These are phyloP conservation scores for Radiomyces spectabilis DNA, from an alignment of 192 early-diverging fungal genomes.

Conservation along the genomic window DNA sequence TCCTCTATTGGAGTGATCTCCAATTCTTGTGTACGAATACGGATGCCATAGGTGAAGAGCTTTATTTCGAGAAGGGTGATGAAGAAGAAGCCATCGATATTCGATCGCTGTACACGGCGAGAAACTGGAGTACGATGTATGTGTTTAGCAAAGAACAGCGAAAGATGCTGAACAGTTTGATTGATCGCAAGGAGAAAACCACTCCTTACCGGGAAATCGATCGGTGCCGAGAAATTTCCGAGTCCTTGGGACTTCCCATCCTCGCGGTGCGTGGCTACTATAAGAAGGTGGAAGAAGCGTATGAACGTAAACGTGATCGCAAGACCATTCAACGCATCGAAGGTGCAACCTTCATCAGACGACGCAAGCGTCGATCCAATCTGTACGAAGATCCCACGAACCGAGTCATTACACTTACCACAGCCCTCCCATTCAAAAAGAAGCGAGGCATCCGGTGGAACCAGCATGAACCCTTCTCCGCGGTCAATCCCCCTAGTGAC, in stretches of 20 bases:
- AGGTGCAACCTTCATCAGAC: neutral
- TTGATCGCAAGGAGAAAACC: neutral
- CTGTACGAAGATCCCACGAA: too few species aligned
- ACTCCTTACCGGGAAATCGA: neutral
- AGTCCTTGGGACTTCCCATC: neutral
- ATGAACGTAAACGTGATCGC: neutral
- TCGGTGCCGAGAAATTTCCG: neutral
- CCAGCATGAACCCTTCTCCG: too few species aligned
- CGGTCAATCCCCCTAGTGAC: too few species aligned
- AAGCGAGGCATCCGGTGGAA: neutral
- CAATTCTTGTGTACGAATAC: neutral
- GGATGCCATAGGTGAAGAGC: too few species aligned
- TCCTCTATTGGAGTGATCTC: conserved; percentile 4
- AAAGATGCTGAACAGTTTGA: neutral
- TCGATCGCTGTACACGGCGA: neutral
- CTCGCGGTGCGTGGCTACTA: neutral
- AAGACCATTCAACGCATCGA: neutral
- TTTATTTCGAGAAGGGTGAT: too few species aligned
- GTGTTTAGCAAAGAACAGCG: neutral
- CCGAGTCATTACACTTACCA: neutral
- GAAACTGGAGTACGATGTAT: conserved; percentile 4
- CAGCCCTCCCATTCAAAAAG: neutral
- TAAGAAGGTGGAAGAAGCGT: neutral
- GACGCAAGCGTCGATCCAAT: neutral
- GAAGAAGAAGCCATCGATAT: neutral